Evolutionary conservation across 2,329 filamentous ascomycete species (phyloP), one percentile per base, ranked within the genome.

Genomic region (Clonostachys sp.): DNA sequence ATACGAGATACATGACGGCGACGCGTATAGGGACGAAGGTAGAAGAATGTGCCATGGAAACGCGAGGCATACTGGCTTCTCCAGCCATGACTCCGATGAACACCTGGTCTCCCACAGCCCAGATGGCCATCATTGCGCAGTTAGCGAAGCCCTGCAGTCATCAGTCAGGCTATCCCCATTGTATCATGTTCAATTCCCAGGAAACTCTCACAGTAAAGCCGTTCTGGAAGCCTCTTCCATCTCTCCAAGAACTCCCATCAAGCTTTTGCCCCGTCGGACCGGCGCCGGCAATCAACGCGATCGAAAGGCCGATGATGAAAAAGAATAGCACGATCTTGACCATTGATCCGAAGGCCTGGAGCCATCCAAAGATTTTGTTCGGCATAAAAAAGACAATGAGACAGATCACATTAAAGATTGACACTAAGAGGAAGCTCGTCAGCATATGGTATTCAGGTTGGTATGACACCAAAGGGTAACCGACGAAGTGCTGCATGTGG

Each of bases 1-100:
- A 75, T 42, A 84, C 82, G 67, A 87, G 80, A 60, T 82, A 82
- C 49, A 82, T 70, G 57, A 81, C 70, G 43, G 81, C 52, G 54
- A 82, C 81, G 47, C 78, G 75, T 64, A 78, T 72, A 44, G 81
- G 80, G 36, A 78, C 74, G 49, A 81, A 77, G 40, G 72, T 72
- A 57, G 80, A 80, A 5, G 79, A 78, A 4, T 69, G 62, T 1
- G 78, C 78, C 5, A 82, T 76, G 5, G 76, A 76, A 12, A 66
- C 67, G 24, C 73, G 59, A 0, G 78, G 78, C 55, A 42, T 24
- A 30, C 18, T 30, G 7, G 0, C 65, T 59, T 39, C 68, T 66
- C 78, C 79, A 82, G 61, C 69, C 41, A 30, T 24, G 13, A 42
- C 30, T 13, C 41, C 41, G 17, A 42, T 42, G 41, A 42, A 24